phyloP scores from a whole-genome alignment of 768 basidiomycete species.

The Candolleomyces efflorescens region DNA sequence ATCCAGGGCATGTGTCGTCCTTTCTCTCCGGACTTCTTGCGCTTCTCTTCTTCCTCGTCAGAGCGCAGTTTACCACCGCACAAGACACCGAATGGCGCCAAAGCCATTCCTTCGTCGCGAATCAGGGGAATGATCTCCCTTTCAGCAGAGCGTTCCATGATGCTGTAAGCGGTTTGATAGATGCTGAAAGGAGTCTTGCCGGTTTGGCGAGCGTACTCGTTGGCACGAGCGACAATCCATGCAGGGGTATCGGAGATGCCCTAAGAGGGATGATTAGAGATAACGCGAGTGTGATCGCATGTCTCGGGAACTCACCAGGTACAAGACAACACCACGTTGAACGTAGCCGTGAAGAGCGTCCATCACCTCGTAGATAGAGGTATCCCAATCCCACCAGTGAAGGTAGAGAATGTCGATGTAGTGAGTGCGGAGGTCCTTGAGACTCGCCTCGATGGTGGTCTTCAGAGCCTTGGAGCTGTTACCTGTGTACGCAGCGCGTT shows the following conservation, averaged over 20 bases:
- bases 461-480: conserved; percentile 39
- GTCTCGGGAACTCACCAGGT: conserved; percentile 21
- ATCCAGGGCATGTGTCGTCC: conserved; percentile 6
- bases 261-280: neutral
- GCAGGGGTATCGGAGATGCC: conserved; percentile 10
- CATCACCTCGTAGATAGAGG: conserved; percentile 54
- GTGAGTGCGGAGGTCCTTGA: conserved; percentile 36
- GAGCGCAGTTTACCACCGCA: conserved; percentile 46
- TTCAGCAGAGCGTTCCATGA: conserved; percentile 11
- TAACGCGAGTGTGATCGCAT: neutral
- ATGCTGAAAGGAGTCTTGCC: conserved; percentile 11
- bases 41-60: conserved; percentile 22
- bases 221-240: conserved; percentile 10
- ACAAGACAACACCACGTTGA: conserved; percentile 43
- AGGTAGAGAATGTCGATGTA: conserved; percentile 36
- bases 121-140: conserved; percentile 24
- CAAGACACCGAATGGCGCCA: conserved; percentile 28
- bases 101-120: conserved; percentile 31
- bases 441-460: conserved; percentile 29
- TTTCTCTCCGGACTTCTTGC: conserved; percentile 1
- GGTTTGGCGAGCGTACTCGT: conserved; percentile 10
- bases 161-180: conserved; percentile 10
- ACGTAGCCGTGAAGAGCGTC: conserved; percentile 47
- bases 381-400: conserved; percentile 48
- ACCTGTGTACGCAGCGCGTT: conserved; percentile 30